Conservation (phyloP, 2,329 filamentous ascomycete species). For the Aspergillus ibericus region DNA sequence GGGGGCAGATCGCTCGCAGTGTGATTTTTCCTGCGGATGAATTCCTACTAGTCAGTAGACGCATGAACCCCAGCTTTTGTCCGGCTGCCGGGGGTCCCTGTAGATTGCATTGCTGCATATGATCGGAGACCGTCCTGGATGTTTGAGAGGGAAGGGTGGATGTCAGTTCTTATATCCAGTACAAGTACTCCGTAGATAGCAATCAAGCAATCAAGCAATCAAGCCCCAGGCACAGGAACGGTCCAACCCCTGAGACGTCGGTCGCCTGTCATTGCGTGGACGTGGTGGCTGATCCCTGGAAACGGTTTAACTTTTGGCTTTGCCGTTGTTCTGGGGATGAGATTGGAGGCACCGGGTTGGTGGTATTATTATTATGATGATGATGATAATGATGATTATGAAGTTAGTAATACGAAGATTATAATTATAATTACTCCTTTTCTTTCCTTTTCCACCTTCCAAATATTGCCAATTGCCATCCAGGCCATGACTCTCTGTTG, state of each 20-base stretch:
- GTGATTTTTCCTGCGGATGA: background rate
- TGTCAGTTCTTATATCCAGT: too few species aligned
- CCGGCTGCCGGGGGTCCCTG: background rate
- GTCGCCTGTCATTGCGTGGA: background rate
- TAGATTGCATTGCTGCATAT: background rate
- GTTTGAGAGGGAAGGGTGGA: background rate
- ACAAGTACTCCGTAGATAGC: background rate
- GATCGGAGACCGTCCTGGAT: background rate
- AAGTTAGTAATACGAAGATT: too few species aligned
- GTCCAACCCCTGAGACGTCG: background rate
- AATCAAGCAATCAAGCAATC: background rate
- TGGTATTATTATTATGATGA: too few species aligned
- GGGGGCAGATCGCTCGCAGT: background rate
- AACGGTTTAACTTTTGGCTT: too few species aligned
- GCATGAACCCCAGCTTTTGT: background rate
- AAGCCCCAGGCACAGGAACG: background rate
- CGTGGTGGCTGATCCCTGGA: background rate
- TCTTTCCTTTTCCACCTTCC: too few species aligned
- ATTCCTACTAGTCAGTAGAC: conserved; percentile 1
- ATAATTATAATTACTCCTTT: too few species aligned
- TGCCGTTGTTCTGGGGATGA: too few species aligned
- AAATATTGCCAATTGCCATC: too few species aligned
- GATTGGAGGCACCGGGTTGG: too few species aligned
- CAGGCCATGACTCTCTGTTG: too few species aligned
- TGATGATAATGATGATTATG: too few species aligned